A percentile compares a stretch with the other conserved stretches of the same genome.
Conservation (phyloP, 164 flowering plant species). For the Santalum album region DNA sequence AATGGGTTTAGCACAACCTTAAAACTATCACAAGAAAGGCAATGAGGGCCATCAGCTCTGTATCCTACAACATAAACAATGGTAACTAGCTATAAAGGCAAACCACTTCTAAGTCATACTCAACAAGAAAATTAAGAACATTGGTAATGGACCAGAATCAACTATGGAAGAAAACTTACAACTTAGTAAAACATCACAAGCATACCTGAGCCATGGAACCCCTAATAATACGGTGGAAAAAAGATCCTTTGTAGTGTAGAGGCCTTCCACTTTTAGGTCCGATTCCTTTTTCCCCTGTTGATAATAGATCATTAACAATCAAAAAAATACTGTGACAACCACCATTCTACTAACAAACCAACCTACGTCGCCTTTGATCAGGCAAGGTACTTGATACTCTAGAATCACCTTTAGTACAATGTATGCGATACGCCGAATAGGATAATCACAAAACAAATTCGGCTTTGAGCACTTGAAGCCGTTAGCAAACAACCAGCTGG, state of each 20-base stretch:
- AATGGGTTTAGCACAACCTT: constrained; percentile 63
- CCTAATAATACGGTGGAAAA: constrained; percentile 71
- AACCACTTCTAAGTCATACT: constrained; percentile 37
- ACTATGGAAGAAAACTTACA: not conserved
- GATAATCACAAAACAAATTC: no score
- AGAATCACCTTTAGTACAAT: no score
- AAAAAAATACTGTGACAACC: no score
- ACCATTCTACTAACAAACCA: no score
- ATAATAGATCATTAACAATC: no score
- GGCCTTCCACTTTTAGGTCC: constrained; percentile 64
- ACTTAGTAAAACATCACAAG: constrained; percentile 6
- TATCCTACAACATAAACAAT: constrained; percentile 91
- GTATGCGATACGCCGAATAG: no score
- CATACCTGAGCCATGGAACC: constrained; percentile 91
- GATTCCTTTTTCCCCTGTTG: constrained; percentile 78
- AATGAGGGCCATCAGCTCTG: constrained; percentile 89
- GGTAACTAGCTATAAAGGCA: constrained; percentile 59
- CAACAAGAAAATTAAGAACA: constrained; percentile 23
- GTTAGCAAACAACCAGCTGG: no score
- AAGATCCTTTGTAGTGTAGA: constrained; percentile 83
- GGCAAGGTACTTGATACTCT: no score
- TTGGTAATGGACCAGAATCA: constrained; percentile 13
- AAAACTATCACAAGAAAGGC: constrained; percentile 90
- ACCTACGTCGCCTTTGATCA: no score
- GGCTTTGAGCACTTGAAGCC: no score